Conservation (phyloP, 1,139 yeast species). For the Pichia sp. region DNA sequence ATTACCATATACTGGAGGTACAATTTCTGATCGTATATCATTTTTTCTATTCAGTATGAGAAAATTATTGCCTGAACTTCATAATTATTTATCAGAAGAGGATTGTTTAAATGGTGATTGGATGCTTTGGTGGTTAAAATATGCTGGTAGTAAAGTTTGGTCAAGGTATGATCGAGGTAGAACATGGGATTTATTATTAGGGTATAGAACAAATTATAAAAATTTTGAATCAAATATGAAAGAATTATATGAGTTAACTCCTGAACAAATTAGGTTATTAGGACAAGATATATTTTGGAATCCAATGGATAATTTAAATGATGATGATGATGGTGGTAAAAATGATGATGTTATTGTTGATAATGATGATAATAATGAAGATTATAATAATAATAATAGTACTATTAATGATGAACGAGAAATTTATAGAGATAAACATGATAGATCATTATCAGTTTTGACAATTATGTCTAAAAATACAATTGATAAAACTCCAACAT, state of each 20-base stretch:
- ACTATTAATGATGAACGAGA: too few relatives aligned
- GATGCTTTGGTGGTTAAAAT: conserved; percentile 93
- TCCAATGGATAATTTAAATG: conserved; percentile 23
- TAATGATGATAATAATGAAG: neutral
- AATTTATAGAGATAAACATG: conserved; percentile 7
- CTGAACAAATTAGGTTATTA: conserved; percentile 22
- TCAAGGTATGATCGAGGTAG: conserved; percentile 77
- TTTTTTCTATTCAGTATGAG: conserved; percentile 65
- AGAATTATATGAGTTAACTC: conserved; percentile 18
- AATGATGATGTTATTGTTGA: conserved; percentile 2
- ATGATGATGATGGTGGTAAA: neutral
- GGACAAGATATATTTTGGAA: conserved; percentile 33
- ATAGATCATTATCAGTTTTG: conserved; percentile 27
- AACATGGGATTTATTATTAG: conserved; percentile 80
- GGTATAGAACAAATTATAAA: conserved; percentile 56
- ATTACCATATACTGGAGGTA: conserved; percentile 43
- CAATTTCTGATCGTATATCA: conserved; percentile 62
- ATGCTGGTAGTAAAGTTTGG: conserved; percentile 87
- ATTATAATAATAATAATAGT: too few relatives aligned
- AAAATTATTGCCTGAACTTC: conserved; percentile 66
- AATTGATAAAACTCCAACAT: conserved; percentile 25
- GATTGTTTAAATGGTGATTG: conserved; percentile 81
- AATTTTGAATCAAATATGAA: conserved; percentile 24
- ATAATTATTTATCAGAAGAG: conserved; percentile 74
- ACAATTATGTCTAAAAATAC: conserved; percentile 23